phyloP scores from a whole-genome alignment of 441 rosid species.

The Pelargonium myrrhifolium region DNA sequence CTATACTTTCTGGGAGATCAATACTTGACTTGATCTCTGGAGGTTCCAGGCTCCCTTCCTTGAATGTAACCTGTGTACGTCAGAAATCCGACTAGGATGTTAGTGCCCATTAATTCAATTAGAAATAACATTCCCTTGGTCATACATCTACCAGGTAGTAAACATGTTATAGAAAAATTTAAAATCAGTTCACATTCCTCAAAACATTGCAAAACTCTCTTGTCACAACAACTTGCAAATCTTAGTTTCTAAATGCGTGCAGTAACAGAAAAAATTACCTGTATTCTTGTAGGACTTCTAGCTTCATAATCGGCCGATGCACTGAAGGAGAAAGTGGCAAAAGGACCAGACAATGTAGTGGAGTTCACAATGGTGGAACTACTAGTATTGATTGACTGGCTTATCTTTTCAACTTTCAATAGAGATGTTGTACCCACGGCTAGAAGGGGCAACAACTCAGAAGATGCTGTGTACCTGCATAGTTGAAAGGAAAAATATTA shows the following conservation, averaged over 20 bases:
- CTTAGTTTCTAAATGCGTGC: background rate
- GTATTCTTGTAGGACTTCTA: constrained; percentile 80
- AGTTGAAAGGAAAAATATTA: constrained; percentile 8
- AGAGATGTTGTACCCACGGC: constrained; percentile 66
- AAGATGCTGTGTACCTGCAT: constrained; percentile 79
- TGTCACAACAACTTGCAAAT: background rate
- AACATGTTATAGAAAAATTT: background rate
- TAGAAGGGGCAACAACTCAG: constrained; percentile 84
- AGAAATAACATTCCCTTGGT: background rate
- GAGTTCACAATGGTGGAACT: constrained; percentile 55
- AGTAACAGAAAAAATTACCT: constrained; percentile 34
- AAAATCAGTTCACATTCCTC: background rate
- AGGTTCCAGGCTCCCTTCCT: constrained; percentile 72
- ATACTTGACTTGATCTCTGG: constrained; percentile 70
- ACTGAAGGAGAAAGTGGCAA: constrained; percentile 73
- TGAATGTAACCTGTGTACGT: constrained; percentile 62
- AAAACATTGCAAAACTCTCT: background rate
- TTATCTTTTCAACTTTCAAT: constrained; percentile 62
- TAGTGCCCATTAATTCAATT: too few species aligned
- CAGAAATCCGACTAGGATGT: constrained; percentile 4
- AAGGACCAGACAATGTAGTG: constrained; percentile 60
- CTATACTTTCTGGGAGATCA: constrained; percentile 59
- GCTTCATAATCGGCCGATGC: constrained; percentile 74
- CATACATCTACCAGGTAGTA: background rate
- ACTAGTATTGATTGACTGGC: constrained; percentile 51